phyloP scores from a whole-genome alignment of 163 green algal species.

The Smithsoniella earleae region DNA sequence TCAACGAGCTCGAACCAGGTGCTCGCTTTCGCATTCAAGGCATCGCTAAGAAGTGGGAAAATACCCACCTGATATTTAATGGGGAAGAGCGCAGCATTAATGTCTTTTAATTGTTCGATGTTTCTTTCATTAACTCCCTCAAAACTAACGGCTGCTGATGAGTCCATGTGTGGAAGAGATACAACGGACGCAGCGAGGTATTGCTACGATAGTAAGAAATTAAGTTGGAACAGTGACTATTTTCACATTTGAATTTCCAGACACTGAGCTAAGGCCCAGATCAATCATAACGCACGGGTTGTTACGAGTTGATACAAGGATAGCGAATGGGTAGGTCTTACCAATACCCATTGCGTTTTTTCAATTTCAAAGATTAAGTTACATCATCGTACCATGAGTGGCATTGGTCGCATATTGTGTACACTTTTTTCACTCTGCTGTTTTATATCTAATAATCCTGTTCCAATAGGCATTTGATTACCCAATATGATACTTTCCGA shows the following conservation, averaged over 20 bases:
- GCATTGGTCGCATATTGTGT: neutral
- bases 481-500: conserved; percentile 98
- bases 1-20: neutral
- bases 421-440: conserved; percentile 11
- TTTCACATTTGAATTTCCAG: too few species aligned
- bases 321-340: too few species aligned
- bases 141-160: too few species aligned
- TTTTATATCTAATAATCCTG: conserved; percentile 78
- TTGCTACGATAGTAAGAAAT: too few species aligned
- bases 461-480: conserved; percentile 92
- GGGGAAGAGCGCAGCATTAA: conserved; percentile 63
- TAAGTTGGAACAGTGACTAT: too few species aligned
- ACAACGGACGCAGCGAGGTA: too few species aligned
- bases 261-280: too few species aligned
- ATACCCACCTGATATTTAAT: conserved; percentile 51
- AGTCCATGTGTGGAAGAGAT: too few species aligned
- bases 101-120: conserved; percentile 51
- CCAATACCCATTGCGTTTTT: too few species aligned
- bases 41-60: neutral
- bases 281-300: too few species aligned
- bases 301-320: too few species aligned
- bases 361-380: too few species aligned
- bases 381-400: conserved; percentile 18
- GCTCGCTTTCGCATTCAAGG: neutral
- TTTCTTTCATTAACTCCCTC: conserved; percentile 45